Evolutionary conservation across 176 grass and related monocot genomes (phyloP), one percentile per base, ranked within the genome.

Genomic region (Hyparrhenia diplandra): DNA sequence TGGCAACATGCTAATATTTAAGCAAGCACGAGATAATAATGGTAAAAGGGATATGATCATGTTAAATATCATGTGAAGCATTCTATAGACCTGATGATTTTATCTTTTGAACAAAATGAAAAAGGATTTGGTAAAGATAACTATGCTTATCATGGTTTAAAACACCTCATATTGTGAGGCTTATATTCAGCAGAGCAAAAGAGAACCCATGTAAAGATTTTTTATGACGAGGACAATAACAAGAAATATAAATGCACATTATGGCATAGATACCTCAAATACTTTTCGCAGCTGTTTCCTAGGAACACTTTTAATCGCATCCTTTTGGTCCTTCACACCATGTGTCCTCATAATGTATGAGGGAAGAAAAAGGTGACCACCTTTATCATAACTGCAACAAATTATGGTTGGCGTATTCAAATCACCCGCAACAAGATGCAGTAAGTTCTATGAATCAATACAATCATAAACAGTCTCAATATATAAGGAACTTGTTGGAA

Each of bases 341-440:
- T 92, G 92, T 75, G 92, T 98, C 74, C 95, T 88, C 95, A 98
- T 98, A 79, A 92, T 84, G 83, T 89, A 98, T 0, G 95, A 98
- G 59, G 95, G 92, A n/a, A 98, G 77, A 67, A 88, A 98, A 41
- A 98, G 80, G 72, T 98, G 78, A 14, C 92, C 95, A 41, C 95
- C 95, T 67, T 84, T 87, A 78, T 98, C 87, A 88, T 93, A 98
- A 63, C 95, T 98, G 80, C 78, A 86, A 80, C 57, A 67, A 51
- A 40, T 55, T 42, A 46, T 64, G n/a, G 58, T 81, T 66, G 9
- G 4, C 1, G 59, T 60, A 85, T 74, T 71, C 67, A 64, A 47
- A 80, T 46, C 59, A 83, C 18, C 8, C 79, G 5, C 43, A 21
- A 65, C 21, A 66, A 89, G 70, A 66, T 47, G 45, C 17, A 55